Evolutionary conservation across 345 rosid species (phyloP).

Genomic region (Hibiscus trionum): DNA sequence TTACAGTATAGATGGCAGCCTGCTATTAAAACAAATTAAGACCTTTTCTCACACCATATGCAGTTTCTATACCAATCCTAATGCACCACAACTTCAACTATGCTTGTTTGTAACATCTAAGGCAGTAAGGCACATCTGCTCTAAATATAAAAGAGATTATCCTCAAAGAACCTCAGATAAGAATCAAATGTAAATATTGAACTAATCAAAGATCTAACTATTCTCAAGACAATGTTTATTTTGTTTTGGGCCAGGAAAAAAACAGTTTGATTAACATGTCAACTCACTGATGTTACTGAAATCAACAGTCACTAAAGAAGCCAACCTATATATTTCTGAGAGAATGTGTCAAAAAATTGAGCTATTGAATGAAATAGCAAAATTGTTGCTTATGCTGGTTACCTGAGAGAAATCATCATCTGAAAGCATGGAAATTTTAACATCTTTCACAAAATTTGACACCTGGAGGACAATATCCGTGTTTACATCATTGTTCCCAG

Average conservation of each 20-base stretch:
- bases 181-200: not conserved
- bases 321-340: not conserved
- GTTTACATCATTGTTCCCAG: slow-evolving; percentile 27
- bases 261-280: not conserved
- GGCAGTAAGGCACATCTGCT: not conserved
- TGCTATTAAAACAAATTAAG: not conserved
- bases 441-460: slow-evolving; percentile 50
- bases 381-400: slow-evolving; percentile 7
- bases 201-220: not conserved
- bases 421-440: slow-evolving; percentile 52
- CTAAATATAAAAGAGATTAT: not conserved
- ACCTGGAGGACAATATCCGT: slow-evolving; percentile 49
- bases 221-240: not conserved
- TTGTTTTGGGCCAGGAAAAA: not conserved
- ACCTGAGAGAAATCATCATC: slow-evolving; percentile 80
- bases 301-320: not conserved
- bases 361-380: slow-evolving; percentile 4
- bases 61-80: not conserved
- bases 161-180: not conserved
- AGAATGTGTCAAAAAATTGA: not conserved
- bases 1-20: not conserved
- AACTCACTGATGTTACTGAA: not conserved
- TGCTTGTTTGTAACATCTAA: not conserved
- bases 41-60: not conserved
- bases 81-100: not conserved